These are phyloP conservation scores for Corniculantispora saksenae DNA, from an alignment of 2,329 filamentous ascomycete genomes.

Conservation along the genomic window DNA sequence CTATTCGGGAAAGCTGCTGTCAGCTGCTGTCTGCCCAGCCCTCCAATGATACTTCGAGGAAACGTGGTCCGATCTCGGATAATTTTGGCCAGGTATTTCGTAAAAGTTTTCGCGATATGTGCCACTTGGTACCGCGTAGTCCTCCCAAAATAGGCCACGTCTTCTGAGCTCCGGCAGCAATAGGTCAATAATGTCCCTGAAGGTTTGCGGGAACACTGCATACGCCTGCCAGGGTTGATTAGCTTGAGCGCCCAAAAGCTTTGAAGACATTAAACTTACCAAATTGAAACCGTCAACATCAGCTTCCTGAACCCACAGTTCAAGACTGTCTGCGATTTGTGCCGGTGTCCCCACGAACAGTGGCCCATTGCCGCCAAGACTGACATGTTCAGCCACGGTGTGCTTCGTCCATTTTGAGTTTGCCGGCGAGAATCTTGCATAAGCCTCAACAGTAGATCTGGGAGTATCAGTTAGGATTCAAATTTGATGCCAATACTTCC, in stretches of 20 bases:
- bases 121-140: slow-evolving; percentile 43
- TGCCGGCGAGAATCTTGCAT: slow-evolving; percentile 40
- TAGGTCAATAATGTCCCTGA: slow-evolving; percentile 66
- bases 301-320: slow-evolving; percentile 47
- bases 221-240: slow-evolving; percentile 21
- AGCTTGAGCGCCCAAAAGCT: neutral
- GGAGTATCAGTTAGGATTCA: no score
- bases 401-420: slow-evolving; percentile 38
- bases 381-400: slow-evolving; percentile 34
- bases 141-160: slow-evolving; percentile 58
- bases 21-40: slow-evolving; percentile 21
- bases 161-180: slow-evolving; percentile 62
- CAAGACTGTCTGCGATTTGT: slow-evolving; percentile 35
- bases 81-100: neutral
- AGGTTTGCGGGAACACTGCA: slow-evolving; percentile 55
- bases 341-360: slow-evolving; percentile 33
- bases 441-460: slow-evolving; percentile 48
- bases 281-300: slow-evolving; percentile 60
- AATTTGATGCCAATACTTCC: neutral
- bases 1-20: neutral
- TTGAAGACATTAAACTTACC: neutral
- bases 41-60: slow-evolving; percentile 42
- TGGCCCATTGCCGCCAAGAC: slow-evolving; percentile 33
- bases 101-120: slow-evolving; percentile 33
- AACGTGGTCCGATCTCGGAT: slow-evolving; percentile 39